Base-by-base conservation (phyloP, 177 flowering plant genomes). In the Vitis hybrid region DNA sequence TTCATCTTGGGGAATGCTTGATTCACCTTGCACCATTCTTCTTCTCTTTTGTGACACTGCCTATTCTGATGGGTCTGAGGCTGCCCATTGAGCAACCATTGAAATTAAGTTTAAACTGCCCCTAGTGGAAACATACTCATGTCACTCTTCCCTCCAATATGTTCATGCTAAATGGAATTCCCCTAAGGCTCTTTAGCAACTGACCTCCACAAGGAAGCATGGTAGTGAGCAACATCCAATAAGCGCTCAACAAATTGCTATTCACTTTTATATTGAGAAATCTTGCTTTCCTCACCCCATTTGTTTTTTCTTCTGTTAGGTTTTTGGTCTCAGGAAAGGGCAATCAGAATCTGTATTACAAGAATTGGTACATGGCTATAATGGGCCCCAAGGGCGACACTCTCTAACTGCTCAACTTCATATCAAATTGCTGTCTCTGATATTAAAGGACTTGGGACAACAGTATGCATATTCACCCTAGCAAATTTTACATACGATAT, bases 301-400 rank as follows among this genome's bases (percentile, higher is more conserved):
- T 58, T 30, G 11, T n/a, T 67, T 13, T 54, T 48, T 7, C 32
- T 54, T 8, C 5, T 23, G 23, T 5, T 72, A 94, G 98, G 84
- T 84, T 71, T 86, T 94, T 64, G 79, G 80, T 54, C 7, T 94
- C 68, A 84, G 74, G 69, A 81, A 81, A 80, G 85, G 82, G 26
- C 67, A 78, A 70, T 70, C 82, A 52, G 85, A 78, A 74, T 60
- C 72, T 50, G 54, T 82, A 34, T 62, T 84, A 54, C 72, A 73
- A 58, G 87, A 84, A 67, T 26, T 84, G 57, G 51, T 58, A 6
- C 65, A 58, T 45, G 80, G 78, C 9, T 56, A 73, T 58, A 50
- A 65, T 60, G 72, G 78, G 60, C 73, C 78, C 12, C 76, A 64
- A 14, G 72, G 64, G 5, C 75, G 66, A 48, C 56, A 69, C 64